A percentile compares a stretch with the other conserved stretches of the same genome.
Conservation (phyloP, 345 rosid species). For the Corchorus capsularis region DNA sequence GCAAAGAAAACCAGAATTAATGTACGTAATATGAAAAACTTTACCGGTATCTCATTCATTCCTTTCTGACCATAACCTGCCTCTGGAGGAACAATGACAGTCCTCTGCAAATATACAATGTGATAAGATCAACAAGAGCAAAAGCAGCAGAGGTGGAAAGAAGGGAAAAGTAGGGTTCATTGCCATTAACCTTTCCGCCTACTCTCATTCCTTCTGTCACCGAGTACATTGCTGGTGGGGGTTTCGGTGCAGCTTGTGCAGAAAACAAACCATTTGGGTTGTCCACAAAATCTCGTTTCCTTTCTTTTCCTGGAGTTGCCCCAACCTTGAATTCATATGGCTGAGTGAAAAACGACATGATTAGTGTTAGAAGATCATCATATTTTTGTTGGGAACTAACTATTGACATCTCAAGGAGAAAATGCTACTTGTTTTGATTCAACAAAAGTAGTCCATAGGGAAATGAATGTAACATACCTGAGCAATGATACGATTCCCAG, state of each 20-base stretch:
- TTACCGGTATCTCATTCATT: constrained; percentile 92
- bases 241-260: constrained; percentile 97
- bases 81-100: constrained; percentile 83
- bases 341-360: constrained; percentile 34
- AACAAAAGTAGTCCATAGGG: neutral
- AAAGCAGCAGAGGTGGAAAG: neutral
- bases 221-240: constrained; percentile 86
- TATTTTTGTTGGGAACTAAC: neutral
- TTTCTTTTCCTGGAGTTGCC: constrained; percentile 78
- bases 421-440: neutral
- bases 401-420: neutral
- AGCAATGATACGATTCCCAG: constrained; percentile 89
- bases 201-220: constrained; percentile 83
- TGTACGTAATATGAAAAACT: neutral
- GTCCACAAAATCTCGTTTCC: constrained; percentile 87
- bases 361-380: neutral
- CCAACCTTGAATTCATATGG: constrained; percentile 91
- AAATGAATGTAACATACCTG: constrained; percentile 45
- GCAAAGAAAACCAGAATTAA: too few relatives aligned
- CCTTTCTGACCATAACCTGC: constrained; percentile 81
- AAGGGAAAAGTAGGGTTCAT: neutral
- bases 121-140: neutral
- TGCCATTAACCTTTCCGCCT: constrained; percentile 71
- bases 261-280: constrained; percentile 94
- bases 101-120: constrained; percentile 55